Evolutionary conservation across 2,329 filamentous ascomycete species (phyloP), one percentile per base, ranked within the genome.

Genomic region (Ceratocystis cacaofunesta): DNA sequence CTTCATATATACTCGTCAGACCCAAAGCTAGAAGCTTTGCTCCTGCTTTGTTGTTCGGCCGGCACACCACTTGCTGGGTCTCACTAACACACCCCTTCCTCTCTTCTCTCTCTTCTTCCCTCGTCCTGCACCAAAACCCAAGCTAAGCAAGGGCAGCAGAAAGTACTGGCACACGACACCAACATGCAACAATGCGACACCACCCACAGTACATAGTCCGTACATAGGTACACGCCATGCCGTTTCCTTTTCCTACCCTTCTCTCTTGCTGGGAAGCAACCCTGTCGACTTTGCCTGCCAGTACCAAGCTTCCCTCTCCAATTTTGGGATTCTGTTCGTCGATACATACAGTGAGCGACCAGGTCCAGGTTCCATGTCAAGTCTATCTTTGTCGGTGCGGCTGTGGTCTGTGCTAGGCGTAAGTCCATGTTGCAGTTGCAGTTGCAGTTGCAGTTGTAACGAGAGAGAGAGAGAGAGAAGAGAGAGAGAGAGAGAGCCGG

Each of bases 301-400:
- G 55, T 58, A 57, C 52, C 52, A 57, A 57, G 52, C 52, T 57
- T 57, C 52, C 52, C 55, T 58, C 55, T 30, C 55, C 55, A 58
- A 58, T 58, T 58, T 58, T 58, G 55, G 55, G 55, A 58, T 58
- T 58, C 55, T 55, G 25, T 32, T 22, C 19, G n/a, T 58, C 19
- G 3, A 30, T n/a, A 57, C 52, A 58, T 58, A 36, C 55, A 58
- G 25, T 22, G 25, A 32, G 25, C 36, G 36, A 58, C 55, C 17
- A n/a, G 55, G 55, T 32, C 55, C 55, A 58, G 28, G 55, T 58
- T 58, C 55, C 28, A 58, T 58, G 55, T 58, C 55, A 58, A 58
- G 55, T 58, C 55, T 58, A 58, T 58, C 55, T 58, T 58, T 58
- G 55, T 58, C 55, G 55, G 55, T 58, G 55, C 55, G 55, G 28